Evolutionary conservation across 2,329 filamentous ascomycete species (phyloP).

Genomic region (Samsoniella hepiali): DNA sequence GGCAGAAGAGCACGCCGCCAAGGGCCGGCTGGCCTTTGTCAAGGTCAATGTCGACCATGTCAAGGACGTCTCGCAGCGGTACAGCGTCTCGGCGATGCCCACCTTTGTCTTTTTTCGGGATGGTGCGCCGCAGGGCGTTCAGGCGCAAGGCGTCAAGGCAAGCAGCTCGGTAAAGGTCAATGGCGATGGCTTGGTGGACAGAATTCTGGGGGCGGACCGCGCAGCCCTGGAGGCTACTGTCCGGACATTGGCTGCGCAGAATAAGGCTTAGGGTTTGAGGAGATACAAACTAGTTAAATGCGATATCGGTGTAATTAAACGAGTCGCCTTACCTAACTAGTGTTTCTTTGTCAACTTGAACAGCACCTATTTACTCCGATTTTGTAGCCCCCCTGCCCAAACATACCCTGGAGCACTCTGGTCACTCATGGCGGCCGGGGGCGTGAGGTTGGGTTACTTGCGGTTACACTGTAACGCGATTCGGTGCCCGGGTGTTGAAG

Average conservation of each 20-base stretch:
- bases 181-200: conserved; percentile 29
- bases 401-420: too few species aligned
- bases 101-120: conserved; percentile 81
- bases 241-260: conserved; percentile 20
- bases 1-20: conserved; percentile 23
- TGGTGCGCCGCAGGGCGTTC: conserved; percentile 46
- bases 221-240: conserved; percentile 29
- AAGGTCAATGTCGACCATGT: conserved; percentile 88
- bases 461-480: too few species aligned
- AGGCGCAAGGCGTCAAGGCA: conserved; percentile 24
- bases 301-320: too few species aligned
- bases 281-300: too few species aligned
- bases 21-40: conserved; percentile 65
- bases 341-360: too few species aligned
- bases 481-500: too few species aligned
- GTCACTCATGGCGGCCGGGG: too few species aligned
- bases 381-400: too few species aligned
- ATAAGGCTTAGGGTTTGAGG: too few species aligned
- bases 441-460: too few species aligned
- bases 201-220: conserved; percentile 30
- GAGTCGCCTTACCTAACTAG: too few species aligned
- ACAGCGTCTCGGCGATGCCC: conserved; percentile 83
- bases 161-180: conserved; percentile 25
- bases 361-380: too few species aligned
- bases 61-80: conserved; percentile 68